Evolutionary conservation across 352 stramenopile genomes (phyloP).

Genomic region (Phytopythium kandeliae): DNA sequence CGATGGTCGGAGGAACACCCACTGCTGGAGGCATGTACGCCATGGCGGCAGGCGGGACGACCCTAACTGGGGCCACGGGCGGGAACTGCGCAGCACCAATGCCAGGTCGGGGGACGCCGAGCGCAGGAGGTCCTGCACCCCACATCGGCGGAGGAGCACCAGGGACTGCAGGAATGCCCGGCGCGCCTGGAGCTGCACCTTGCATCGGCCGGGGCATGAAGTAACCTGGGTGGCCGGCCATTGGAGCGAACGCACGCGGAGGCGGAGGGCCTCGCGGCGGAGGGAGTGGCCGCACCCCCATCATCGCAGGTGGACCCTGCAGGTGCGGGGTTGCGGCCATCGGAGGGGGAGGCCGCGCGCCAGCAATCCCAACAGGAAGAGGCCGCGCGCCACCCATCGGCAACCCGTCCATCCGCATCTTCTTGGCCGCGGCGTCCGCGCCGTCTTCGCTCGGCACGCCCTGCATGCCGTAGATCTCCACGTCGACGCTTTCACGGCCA

Average conservation of each 20-base stretch:
- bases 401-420: conserved; percentile 36
- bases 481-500: conserved; percentile 67
- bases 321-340: conserved; percentile 2
- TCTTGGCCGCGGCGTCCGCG: conserved; percentile 27
- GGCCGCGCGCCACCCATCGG: conserved; percentile 38
- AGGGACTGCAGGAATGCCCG: conserved; percentile 16
- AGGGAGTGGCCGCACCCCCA: conserved; percentile 47
- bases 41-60: conserved; percentile 10
- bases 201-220: conserved; percentile 18
- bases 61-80: conserved; percentile 4
- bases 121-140: conserved; percentile 16
- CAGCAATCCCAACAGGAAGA: conserved; percentile 34
- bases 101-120: conserved; percentile 9
- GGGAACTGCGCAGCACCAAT: conserved; percentile 3
- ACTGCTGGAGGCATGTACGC: conserved; percentile 20
- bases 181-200: conserved; percentile 17
- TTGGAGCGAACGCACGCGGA: conserved; percentile 19
- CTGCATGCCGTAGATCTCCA: conserved; percentile 91
- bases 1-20: not conserved
- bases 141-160: conserved; percentile 21
- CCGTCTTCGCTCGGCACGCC: conserved; percentile 54
- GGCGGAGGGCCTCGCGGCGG: conserved; percentile 23
- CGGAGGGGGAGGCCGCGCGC: conserved; percentile 28
- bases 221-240: conserved; percentile 1
- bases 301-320: conserved; percentile 21